Base-by-base conservation (phyloP, 83 land plant species). In the Picea abies region DNA sequence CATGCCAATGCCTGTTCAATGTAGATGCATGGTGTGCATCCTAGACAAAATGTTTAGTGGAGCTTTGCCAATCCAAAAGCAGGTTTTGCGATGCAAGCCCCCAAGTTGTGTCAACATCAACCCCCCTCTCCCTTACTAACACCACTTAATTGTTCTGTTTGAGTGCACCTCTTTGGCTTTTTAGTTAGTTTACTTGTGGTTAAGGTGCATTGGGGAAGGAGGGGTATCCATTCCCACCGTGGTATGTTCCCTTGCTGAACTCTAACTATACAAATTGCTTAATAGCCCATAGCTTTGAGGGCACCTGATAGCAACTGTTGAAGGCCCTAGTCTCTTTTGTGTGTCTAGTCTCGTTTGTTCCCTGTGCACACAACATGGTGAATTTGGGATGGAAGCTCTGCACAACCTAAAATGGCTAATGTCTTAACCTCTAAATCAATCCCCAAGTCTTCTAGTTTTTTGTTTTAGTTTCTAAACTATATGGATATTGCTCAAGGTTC, bases 31-130 rank as follows among this genome's bases (percentile, higher is more conserved):
- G 49, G 26, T 22, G 17, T 20, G 58, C 58, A 47, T 49, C 26
- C 23, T 75, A 75, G 78, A 16, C 5, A 75, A 75, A 56, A 75
- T 75, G 78, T 75, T n/a, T 73, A 47, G 16, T 23, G 49, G 23
- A 41, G 26, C 17, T 49, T 49, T 75, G 29, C 29, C 15, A 47
- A 11, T 75, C 16, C 49, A 25, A 41, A 75, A 22, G 78, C 41
- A 75, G 23, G 56, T 10, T 56, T 56, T 56, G 60, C 15, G 60
- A 56, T 56, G 60, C 15, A 12, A 56, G 15, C 14, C 14, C 15
- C 16, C 16, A 56, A 12, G 15, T 75, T 49, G 23, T 75, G 60
- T 14, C 49, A 75, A 22, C 60, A 75, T 75, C 78, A 23, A 20
- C 14, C 14, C 60, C 23, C 49, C 58, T 44, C 78, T 47, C 23